Base-by-base conservation (phyloP, 164 flowering plant genomes). In the Chimonanthus praecox region DNA sequence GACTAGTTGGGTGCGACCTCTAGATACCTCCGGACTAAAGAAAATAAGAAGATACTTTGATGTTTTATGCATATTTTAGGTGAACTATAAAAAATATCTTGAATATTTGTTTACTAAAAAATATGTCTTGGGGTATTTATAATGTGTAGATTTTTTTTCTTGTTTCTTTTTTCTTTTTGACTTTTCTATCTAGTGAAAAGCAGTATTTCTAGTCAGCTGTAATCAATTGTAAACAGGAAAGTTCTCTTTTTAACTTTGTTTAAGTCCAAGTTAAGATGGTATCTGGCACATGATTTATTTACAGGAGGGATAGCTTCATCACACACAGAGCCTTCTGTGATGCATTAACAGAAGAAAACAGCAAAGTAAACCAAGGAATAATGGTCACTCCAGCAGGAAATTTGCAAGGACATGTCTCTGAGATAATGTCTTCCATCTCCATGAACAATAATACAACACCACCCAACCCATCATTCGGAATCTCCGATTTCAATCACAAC, bases 301-400 rank as follows among this genome's bases (percentile, higher is more conserved):
- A 69, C 92, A 94, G 98, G 90, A 90, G 97, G 81, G 98, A 94
- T 75, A 94, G 98, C 74, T 94, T 92, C 79, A 89, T 92, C 68
- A 94, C 98, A 0, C 98, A 94, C 85, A 88, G 97, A 82, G 97
- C 98, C 10, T 92, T 94, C 76, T 94, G 98, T 73, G 97, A 94
- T 81, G 97, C 94, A 49, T 85, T 94, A 80, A 97, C 97, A 64
- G 98, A 92, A 78, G 98, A 92, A 73, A 88, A 89, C 78, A 92
- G 89, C 72, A 88, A 85, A 76, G 75, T 87, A 60, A 83, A 79
- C 47, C 77, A 85, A 62, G 68, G 8, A 43, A 48, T 82, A n/a
- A 72, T 43, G 18, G 16, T 76, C 69, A 54, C 62, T 69, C 63
- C 78, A 71, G 82, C 76, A 65, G 76, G 79, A 71, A 82, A 72